A percentile compares a stretch with the other conserved stretches of the same genome.
These are phyloP conservation scores for Wallacemonas rigidus DNA, from an alignment of 208 protist species.

Conservation along the genomic window DNA sequence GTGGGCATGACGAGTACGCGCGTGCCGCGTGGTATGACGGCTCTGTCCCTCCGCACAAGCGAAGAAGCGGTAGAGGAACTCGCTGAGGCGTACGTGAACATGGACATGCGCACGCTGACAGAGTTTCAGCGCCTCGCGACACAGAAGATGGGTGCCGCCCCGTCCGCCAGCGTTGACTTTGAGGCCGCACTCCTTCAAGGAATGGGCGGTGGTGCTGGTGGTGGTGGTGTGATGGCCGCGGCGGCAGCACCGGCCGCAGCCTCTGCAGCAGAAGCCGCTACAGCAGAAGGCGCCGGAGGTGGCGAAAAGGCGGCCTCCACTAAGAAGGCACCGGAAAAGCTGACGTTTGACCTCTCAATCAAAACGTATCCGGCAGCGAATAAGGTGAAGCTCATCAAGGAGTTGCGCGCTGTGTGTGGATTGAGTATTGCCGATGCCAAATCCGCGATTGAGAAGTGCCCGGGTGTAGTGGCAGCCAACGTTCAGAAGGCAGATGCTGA, in stretches of 20 bases:
- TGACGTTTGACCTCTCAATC: slow-evolving; percentile 66
- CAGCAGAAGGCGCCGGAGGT: slow-evolving; percentile 18
- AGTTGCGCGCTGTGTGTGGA: slow-evolving; percentile 67
- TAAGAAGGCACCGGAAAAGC: slow-evolving; percentile 76
- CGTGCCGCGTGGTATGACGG: slow-evolving; percentile 52
- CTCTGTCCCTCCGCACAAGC: slow-evolving; percentile 43
- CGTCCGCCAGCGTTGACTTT: slow-evolving; percentile 39
- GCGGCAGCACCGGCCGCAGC: slow-evolving; percentile 23
- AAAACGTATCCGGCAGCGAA: slow-evolving; percentile 69
- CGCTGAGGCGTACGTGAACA: slow-evolving; percentile 68
- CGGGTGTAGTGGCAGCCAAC: slow-evolving; percentile 73
- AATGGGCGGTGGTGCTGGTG: slow-evolving; percentile 26
- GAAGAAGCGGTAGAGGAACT: slow-evolving; percentile 56
- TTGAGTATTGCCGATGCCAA: slow-evolving; percentile 78
- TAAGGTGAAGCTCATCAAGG: slow-evolving; percentile 88
- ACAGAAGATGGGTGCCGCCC: slow-evolving; percentile 44
- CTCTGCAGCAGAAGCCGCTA: neutral
- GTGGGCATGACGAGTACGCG: slow-evolving; percentile 37
- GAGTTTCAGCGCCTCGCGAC: slow-evolving; percentile 65
- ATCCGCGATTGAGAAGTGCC: slow-evolving; percentile 77
- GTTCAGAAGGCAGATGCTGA: slow-evolving; percentile 69
- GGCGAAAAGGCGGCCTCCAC: slow-evolving; percentile 19
- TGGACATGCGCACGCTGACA: slow-evolving; percentile 55
- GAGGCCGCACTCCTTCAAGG: slow-evolving; percentile 71
- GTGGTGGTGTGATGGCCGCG: slow-evolving; percentile 35